phyloP scores from a whole-genome alignment of 176 grass and related monocot species.

The Bothriochloa decipiens region DNA sequence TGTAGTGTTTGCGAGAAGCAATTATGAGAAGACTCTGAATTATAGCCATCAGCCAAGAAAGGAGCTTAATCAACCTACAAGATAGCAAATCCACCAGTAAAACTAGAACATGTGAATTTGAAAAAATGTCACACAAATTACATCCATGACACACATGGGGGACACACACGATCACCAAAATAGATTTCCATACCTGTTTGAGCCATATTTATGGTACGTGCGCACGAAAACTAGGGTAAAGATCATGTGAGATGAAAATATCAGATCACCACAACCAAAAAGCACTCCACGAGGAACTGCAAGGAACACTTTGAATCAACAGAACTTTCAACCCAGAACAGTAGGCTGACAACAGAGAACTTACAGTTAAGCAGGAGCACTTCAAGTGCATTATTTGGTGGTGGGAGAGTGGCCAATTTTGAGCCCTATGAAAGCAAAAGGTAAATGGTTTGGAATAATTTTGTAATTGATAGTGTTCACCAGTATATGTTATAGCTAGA shows the following conservation, averaged over 20 bases:
- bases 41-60: slow-evolving; percentile 85
- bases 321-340: slow-evolving; percentile 5
- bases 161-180: background rate
- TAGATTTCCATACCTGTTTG: slow-evolving; percentile 64
- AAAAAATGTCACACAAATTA: background rate
- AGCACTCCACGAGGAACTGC: slow-evolving; percentile 92
- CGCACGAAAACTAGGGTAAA: slow-evolving; percentile 93
- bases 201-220: slow-evolving; percentile 94
- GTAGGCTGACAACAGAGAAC: slow-evolving; percentile 24
- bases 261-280: slow-evolving; percentile 95
- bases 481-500: background rate
- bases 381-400: slow-evolving; percentile 73
- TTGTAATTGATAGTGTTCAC: background rate
- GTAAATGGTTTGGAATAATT: slow-evolving; percentile 6
- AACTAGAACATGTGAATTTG: background rate
- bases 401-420: slow-evolving; percentile 66
- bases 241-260: slow-evolving; percentile 99
- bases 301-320: slow-evolving; percentile 38
- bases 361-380: slow-evolving; percentile 93
- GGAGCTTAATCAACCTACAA: slow-evolving; percentile 80
- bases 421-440: slow-evolving; percentile 68
- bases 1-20: slow-evolving; percentile 94
- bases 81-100: no score
- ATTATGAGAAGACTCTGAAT: slow-evolving; percentile 96
- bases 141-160: background rate